These are phyloP conservation scores for Inga leiocalycina DNA, from an alignment of 306 rosid genomes.

Conservation along the genomic window DNA sequence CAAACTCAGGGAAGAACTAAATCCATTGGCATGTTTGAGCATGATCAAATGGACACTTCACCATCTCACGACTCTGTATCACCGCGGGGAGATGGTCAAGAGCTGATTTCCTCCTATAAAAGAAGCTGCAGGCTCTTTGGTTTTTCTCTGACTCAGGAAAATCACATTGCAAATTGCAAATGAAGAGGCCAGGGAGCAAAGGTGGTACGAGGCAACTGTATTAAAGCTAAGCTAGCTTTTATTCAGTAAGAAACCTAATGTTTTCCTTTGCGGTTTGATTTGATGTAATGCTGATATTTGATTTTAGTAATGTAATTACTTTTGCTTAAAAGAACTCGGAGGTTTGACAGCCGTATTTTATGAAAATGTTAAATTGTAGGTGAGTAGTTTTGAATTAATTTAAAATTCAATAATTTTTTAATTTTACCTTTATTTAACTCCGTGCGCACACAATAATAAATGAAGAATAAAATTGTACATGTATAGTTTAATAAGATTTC, in stretches of 20 bases:
- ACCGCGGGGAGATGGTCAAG: slow-evolving; percentile 48
- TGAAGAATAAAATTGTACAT: too few relatives aligned
- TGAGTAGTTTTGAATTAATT: not conserved
- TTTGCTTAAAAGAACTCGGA: not conserved
- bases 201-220: slow-evolving; percentile 57
- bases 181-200: slow-evolving; percentile 50
- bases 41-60: slow-evolving; percentile 39
- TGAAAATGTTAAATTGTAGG: not conserved
- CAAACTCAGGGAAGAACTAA: slow-evolving; percentile 38
- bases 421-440: too few relatives aligned
- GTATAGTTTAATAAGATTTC: too few relatives aligned
- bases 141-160: slow-evolving; percentile 76
- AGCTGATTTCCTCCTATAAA: slow-evolving; percentile 63
- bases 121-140: slow-evolving; percentile 91
- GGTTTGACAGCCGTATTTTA: not conserved
- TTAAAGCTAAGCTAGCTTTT: slow-evolving; percentile 57
- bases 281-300: not conserved
- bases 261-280: not conserved
- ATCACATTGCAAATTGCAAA: slow-evolving; percentile 52
- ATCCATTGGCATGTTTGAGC: slow-evolving; percentile 27
- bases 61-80: slow-evolving; percentile 35
- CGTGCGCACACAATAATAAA: too few relatives aligned
- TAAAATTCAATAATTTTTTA: too few relatives aligned
- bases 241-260: slow-evolving; percentile 10
- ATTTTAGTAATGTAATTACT: slow-evolving; percentile 12